phyloP scores from a whole-genome alignment of 1,284 basidiomycete genomes.

The Salmacisia buchloeana region DNA sequence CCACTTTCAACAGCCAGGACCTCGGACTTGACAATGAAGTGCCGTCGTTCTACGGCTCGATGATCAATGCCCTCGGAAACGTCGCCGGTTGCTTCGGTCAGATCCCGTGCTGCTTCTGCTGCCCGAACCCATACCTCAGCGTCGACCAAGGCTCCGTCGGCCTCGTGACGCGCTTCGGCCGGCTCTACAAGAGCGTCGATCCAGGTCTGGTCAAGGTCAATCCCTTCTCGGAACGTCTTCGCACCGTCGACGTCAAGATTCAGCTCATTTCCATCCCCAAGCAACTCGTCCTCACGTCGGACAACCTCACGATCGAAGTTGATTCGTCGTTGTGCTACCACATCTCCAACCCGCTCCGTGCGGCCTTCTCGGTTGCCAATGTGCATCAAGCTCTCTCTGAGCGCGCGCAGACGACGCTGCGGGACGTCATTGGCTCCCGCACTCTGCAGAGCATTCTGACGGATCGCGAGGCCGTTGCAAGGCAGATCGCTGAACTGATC shows the following conservation, averaged over 20 bases:
- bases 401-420: conserved; percentile 88
- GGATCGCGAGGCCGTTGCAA: conserved; percentile 91
- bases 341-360: conserved; percentile 56
- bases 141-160: conserved; percentile 84
- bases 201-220: conserved; percentile 87
- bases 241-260: conserved; percentile 79
- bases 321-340: conserved; percentile 89
- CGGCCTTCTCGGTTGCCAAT: conserved; percentile 82
- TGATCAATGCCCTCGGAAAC: conserved; percentile 33
- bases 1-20: conserved; percentile 7
- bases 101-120: conserved; percentile 65
- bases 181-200: conserved; percentile 91
- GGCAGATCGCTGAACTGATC: conserved; percentile 91
- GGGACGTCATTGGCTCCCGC: conserved; percentile 87
- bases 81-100: conserved; percentile 59
- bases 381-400: conserved; percentile 79
- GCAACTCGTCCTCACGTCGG: conserved; percentile 63
- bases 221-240: conserved; percentile 72
- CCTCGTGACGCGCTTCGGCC: conserved; percentile 74
- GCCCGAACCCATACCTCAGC: conserved; percentile 62
- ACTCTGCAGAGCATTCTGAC: conserved; percentile 56
- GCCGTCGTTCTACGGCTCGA: conserved; percentile 36
- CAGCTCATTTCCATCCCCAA: conserved; percentile 79
- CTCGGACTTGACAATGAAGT: conserved; percentile 25
- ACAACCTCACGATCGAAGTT: conserved; percentile 81